A percentile compares a stretch with the other conserved stretches of the same genome.
phyloP scores from a whole-genome alignment of 768 basidiomycete genomes.

The Suillus bovinus region DNA sequence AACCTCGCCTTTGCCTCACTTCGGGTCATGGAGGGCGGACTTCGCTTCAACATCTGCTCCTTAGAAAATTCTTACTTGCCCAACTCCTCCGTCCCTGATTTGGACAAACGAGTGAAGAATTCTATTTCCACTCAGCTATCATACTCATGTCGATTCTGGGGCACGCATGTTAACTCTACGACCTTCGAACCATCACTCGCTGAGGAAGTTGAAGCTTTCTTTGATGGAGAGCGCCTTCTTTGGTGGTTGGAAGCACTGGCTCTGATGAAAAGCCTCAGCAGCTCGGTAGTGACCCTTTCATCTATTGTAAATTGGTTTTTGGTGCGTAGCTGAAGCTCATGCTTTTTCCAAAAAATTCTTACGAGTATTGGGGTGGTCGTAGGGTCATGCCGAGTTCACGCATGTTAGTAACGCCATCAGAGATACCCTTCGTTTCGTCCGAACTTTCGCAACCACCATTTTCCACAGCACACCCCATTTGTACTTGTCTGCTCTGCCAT shows the following conservation, averaged over 20 bases:
- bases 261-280: constrained; percentile 18
- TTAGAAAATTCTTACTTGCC: constrained; percentile 27
- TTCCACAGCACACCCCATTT: constrained; percentile 23
- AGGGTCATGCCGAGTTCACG: constrained; percentile 7
- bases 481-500: constrained; percentile 27
- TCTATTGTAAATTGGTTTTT: not conserved
- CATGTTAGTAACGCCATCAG: not conserved
- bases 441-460: constrained; percentile 14
- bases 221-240: constrained; percentile 15
- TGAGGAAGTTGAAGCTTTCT: constrained; percentile 18
- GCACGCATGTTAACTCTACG: constrained; percentile 23
- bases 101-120: constrained; percentile 13
- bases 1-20: constrained; percentile 22
- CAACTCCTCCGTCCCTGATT: constrained; percentile 23
- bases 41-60: constrained; percentile 12
- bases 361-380: not conserved
- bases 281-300: not conserved
- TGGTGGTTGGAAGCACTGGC: not conserved
- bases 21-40: constrained; percentile 24
- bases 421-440: constrained; percentile 17
- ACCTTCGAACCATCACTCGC: constrained; percentile 5
- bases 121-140: constrained; percentile 25
- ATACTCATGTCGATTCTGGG: constrained; percentile 36
- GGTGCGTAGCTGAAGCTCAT: not conserved
- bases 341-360: not conserved